Evolutionary conservation across 148 eudicot species (phyloP).

Genomic region (Vaccinium corymbosum): DNA sequence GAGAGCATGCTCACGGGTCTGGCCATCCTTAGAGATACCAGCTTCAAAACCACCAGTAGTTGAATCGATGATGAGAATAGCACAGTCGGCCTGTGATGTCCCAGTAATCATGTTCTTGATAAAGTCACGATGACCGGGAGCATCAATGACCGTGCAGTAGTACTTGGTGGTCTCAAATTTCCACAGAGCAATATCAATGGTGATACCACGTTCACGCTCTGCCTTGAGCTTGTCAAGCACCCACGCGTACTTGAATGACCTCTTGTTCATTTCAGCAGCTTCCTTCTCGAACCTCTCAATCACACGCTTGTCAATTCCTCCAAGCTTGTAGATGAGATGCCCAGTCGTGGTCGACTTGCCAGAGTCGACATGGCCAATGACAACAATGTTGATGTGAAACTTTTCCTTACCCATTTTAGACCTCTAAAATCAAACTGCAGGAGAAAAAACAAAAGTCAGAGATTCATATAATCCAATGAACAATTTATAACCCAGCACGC

Average conservation of each 20-base stretch:
- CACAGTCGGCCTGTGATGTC: conserved; percentile 38
- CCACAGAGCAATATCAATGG: conserved; percentile 58
- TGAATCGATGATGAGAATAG: conserved; percentile 47
- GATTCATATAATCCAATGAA: neutral
- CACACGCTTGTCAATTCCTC: conserved; percentile 45
- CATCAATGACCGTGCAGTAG: conserved; percentile 61
- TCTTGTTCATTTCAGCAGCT: conserved; percentile 44
- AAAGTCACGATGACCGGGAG: conserved; percentile 48
- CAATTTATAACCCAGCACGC: neutral
- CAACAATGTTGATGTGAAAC: conserved; percentile 30
- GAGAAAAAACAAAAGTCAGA: neutral
- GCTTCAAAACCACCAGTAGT: conserved; percentile 61
- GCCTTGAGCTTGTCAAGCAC: conserved; percentile 53
- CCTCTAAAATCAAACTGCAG: neutral
- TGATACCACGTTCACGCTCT: conserved; percentile 64
- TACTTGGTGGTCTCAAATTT: conserved; percentile 64
- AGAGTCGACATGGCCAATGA: conserved; percentile 39
- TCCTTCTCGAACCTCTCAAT: conserved; percentile 43
- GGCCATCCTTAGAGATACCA: conserved; percentile 58
- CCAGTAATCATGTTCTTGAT: no score
- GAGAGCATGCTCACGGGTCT: conserved; percentile 59
- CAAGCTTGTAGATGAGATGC: conserved; percentile 39
- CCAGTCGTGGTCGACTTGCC: conserved; percentile 41
- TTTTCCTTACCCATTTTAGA: conserved; percentile 30
- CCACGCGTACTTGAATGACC: conserved; percentile 43